These are phyloP conservation scores for Fibroporia radiculosa DNA, from an alignment of 768 basidiomycete genomes.

Conservation along the genomic window DNA sequence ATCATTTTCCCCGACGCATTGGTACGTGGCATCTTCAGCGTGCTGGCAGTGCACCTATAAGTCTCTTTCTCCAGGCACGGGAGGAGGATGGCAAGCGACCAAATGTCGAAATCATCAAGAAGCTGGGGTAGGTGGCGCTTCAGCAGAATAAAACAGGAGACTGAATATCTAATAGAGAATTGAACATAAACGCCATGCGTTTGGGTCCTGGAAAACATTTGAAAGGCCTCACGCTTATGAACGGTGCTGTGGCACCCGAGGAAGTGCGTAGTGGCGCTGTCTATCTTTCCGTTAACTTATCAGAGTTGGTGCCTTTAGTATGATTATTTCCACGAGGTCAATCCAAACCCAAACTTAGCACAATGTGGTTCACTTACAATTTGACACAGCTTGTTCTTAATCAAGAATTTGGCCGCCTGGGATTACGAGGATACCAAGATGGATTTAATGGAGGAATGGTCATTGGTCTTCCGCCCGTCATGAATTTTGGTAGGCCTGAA, in stretches of 20 bases:
- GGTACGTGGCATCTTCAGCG: slow-evolving; percentile 5
- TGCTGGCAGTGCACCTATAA: background rate
- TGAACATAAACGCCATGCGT: slow-evolving; percentile 82
- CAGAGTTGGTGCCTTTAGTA: slow-evolving; percentile 33
- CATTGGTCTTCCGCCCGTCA: slow-evolving; percentile 77
- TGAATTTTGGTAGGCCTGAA: slow-evolving; percentile 70
- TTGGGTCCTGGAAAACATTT: slow-evolving; percentile 88
- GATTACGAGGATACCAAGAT: slow-evolving; percentile 74
- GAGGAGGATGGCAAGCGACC: slow-evolving; percentile 91
- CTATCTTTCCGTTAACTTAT: background rate
- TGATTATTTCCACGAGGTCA: slow-evolving; percentile 81
- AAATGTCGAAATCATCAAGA: slow-evolving; percentile 65
- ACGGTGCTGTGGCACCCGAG: slow-evolving; percentile 69
- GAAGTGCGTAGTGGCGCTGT: slow-evolving; percentile 33
- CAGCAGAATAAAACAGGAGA: background rate
- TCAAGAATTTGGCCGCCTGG: slow-evolving; percentile 67
- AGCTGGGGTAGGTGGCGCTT: slow-evolving; percentile 77
- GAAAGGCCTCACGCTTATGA: slow-evolving; percentile 68
- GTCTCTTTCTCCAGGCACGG: slow-evolving; percentile 33
- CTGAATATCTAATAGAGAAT: slow-evolving; percentile 33
- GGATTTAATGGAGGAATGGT: slow-evolving; percentile 71
- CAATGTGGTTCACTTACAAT: no score
- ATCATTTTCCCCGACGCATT: slow-evolving; percentile 43
- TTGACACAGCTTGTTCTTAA: slow-evolving; percentile 73
- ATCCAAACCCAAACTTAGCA: no score